Evolutionary conservation across 2,329 filamentous ascomycete species (phyloP).

Genomic region (Raffaelea ambrosiae): DNA sequence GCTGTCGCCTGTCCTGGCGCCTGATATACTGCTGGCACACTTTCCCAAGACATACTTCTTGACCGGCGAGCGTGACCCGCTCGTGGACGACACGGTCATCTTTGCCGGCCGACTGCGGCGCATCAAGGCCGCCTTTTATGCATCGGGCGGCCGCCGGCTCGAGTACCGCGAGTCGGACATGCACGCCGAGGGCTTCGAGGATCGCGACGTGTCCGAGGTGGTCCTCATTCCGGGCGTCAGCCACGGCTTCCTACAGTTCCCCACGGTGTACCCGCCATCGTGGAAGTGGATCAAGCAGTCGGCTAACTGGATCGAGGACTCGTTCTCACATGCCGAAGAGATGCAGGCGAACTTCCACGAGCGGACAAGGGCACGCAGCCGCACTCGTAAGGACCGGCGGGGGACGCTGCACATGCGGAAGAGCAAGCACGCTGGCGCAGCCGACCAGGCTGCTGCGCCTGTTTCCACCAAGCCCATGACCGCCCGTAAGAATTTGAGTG

Average conservation of each 20-base stretch:
- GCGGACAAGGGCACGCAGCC: background rate
- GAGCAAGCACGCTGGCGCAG: no score
- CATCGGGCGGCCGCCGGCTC: slow-evolving; percentile 44
- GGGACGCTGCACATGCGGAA: background rate
- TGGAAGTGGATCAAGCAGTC: slow-evolving; percentile 81
- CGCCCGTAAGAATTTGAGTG: no score
- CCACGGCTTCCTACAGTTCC: slow-evolving; percentile 92
- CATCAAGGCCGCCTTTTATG: slow-evolving; percentile 54
- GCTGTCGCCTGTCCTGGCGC: slow-evolving; percentile 81
- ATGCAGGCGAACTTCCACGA: slow-evolving; percentile 16
- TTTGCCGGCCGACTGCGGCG: slow-evolving; percentile 84
- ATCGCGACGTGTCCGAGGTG: slow-evolving; percentile 67
- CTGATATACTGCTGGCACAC: slow-evolving; percentile 69
- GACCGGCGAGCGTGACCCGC: slow-evolving; percentile 87
- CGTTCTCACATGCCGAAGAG: slow-evolving; percentile 51
- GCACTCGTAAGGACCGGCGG: background rate
- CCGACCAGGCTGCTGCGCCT: no score
- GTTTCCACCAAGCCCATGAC: no score
- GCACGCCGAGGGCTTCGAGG: slow-evolving; percentile 50
- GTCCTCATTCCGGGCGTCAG: slow-evolving; percentile 79
- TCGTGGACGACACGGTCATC: slow-evolving; percentile 95
- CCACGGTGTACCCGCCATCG: slow-evolving; percentile 76
- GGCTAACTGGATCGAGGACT: slow-evolving; percentile 71
- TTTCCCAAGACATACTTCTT: slow-evolving; percentile 94
- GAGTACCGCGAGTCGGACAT: slow-evolving; percentile 36